Evolutionary conservation across 108 stramenopile genomes (phyloP), one percentile per base, ranked within the genome.

Genomic region (Cyclotella choctawhatcheeana): DNA sequence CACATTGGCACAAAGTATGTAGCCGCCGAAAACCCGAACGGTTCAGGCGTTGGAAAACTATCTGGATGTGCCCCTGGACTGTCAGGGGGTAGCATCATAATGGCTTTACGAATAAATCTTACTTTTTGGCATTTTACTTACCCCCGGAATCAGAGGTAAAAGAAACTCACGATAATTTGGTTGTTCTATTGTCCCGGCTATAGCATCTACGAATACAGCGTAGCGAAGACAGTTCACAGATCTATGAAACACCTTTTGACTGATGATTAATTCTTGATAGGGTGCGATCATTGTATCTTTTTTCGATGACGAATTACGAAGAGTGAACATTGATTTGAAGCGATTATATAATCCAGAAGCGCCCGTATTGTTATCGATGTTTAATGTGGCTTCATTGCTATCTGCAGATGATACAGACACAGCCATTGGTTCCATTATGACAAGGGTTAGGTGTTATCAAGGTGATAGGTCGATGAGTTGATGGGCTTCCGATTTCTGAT

Each of bases 1-100:
- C 74, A 68, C 56, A 77, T 48, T 18, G 85, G 85, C 31, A 86
- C 27, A 55, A 86, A 86, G 43, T 86, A 86, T 17, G 82, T 86
- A 20, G 85, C 85, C 30, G 76, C 64, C 44, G 77, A 78, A 52
- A 86, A 86, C 1, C 54, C 76, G 53, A 86, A 86, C 0, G 85
- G 85, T 0, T 74, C 76, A 2, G 85, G 84, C 26, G 44, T 32
- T 2, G 66, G 62, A 45, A 85, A 85, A 1, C 77, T 82, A 54
- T 82, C 84, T 16, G 68, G 48, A 44, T 70, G 33, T n/a, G 69
- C 73, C 12, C 70, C 81, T n/a, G 82, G 74, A 54, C n/a, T n/a
- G n/a, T n/a, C n/a, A n/a, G n/a, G n/a, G n/a, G n/a, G n/a, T n/a
- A n/a, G n/a, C n/a, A n/a, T n/a, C n/a, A n/a, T n/a, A n/a, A n/a